phyloP scores from a whole-genome alignment of 2,329 filamentous ascomycete species.

The Phialophora macrospora region DNA sequence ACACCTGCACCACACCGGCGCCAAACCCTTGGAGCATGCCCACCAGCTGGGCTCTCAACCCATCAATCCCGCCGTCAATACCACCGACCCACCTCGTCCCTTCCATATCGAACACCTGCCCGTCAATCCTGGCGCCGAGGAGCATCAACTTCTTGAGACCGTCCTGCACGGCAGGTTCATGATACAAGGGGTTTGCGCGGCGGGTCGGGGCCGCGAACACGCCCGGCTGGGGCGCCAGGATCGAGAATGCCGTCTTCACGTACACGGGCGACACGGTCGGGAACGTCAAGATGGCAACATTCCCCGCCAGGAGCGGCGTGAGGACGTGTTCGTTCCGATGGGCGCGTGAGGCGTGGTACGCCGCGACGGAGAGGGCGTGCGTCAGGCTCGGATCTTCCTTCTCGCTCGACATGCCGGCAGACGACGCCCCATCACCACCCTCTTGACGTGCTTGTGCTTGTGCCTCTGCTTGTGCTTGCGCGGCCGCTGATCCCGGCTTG shows the following conservation, averaged over 20 bases:
- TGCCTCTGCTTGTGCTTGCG: not conserved
- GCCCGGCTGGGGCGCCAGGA: slow-evolving; percentile 73
- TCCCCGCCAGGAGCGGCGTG: slow-evolving; percentile 77
- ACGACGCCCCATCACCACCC: not conserved
- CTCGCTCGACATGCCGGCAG: slow-evolving; percentile 38
- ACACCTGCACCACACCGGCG: slow-evolving; percentile 72
- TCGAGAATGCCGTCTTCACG: slow-evolving; percentile 76
- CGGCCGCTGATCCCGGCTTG: slow-evolving; percentile 53
- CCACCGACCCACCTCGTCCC: slow-evolving; percentile 73
- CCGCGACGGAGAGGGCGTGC: slow-evolving; percentile 64
- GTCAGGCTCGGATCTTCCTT: slow-evolving; percentile 52
- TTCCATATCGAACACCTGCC: slow-evolving; percentile 77
- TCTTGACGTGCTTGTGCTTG: not conserved
- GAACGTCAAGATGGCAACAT: slow-evolving; percentile 78
- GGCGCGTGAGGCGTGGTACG: slow-evolving; percentile 57
- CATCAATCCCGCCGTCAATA: slow-evolving; percentile 81
- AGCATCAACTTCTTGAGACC: slow-evolving; percentile 86
- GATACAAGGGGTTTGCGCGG: slow-evolving; percentile 76
- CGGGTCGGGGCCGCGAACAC: slow-evolving; percentile 77
- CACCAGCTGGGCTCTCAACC: slow-evolving; percentile 81
- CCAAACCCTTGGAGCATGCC: slow-evolving; percentile 79
- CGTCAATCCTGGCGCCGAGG: slow-evolving; percentile 84
- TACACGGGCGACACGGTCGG: slow-evolving; percentile 83
- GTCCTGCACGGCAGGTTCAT: slow-evolving; percentile 77
- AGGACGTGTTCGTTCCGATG: slow-evolving; percentile 65